These are phyloP conservation scores for Flaveria robusta DNA, from an alignment of 129 eudicot genomes.

Conservation along the genomic window DNA sequence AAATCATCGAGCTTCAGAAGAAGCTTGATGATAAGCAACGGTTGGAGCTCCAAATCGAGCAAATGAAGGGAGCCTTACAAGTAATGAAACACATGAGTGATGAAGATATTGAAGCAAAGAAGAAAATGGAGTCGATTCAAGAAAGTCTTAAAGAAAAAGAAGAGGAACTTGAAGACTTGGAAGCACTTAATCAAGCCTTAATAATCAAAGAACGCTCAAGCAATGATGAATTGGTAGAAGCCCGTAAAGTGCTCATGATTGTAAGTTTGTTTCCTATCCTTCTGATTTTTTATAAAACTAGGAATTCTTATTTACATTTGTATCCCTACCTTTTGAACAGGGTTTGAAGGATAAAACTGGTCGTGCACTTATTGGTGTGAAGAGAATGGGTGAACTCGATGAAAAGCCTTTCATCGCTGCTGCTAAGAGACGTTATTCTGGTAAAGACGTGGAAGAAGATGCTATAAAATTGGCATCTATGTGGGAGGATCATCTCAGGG, in stretches of 20 bases:
- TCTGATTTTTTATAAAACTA: neutral
- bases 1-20: slow-evolving; percentile 53
- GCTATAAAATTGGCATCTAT: slow-evolving; percentile 44
- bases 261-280: slow-evolving; percentile 38
- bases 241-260: slow-evolving; percentile 61
- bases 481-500: slow-evolving; percentile 58
- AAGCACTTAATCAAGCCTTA: slow-evolving; percentile 50
- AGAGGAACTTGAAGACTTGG: slow-evolving; percentile 52
- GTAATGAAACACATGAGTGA: slow-evolving; percentile 52
- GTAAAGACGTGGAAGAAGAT: slow-evolving; percentile 32
- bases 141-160: slow-evolving; percentile 55
- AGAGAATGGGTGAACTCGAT: slow-evolving; percentile 77
- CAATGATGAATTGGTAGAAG: slow-evolving; percentile 71
- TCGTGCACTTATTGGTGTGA: slow-evolving; percentile 46
- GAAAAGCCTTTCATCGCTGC: slow-evolving; percentile 43
- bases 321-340: slow-evolving; percentile 28
- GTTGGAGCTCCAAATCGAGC: slow-evolving; percentile 50
- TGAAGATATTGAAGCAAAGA: slow-evolving; percentile 46
- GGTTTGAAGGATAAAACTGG: slow-evolving; percentile 38
- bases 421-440: slow-evolving; percentile 39
- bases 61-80: slow-evolving; percentile 51
- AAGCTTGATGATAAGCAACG: slow-evolving; percentile 64
- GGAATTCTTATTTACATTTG: neutral
- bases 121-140: slow-evolving; percentile 34
- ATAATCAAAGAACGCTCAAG: slow-evolving; percentile 48